A percentile compares a stretch with the other conserved stretches of the same genome.
phyloP scores from a whole-genome alignment of 257 asterid species.

The Solanum clarkiae region DNA sequence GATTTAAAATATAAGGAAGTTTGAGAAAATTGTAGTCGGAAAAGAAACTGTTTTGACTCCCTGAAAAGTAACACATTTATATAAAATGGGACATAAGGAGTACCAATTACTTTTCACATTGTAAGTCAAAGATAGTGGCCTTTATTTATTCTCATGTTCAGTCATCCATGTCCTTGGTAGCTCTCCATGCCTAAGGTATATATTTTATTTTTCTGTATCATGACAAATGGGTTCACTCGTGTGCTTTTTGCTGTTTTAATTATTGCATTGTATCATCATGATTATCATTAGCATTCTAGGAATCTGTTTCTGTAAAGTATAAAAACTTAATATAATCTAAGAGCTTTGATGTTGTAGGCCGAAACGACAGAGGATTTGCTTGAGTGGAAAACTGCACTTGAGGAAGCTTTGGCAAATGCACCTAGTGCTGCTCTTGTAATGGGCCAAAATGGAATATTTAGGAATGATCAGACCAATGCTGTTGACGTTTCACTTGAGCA shows the following conservation, averaged over 20 bases:
- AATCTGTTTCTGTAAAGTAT: neutral
- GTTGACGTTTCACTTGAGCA: constrained; percentile 57
- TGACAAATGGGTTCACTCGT: neutral
- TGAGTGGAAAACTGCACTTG: constrained; percentile 95
- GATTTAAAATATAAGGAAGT: neutral
- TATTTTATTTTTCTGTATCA: neutral
- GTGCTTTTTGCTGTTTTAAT: neutral
- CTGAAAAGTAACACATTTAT: neutral
- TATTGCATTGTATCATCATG: neutral
- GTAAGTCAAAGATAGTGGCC: neutral
- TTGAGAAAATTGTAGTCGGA: neutral
- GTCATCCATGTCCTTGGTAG: neutral
- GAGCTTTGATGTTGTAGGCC: constrained; percentile 46
- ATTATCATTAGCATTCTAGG: neutral
- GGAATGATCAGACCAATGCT: constrained; percentile 57
- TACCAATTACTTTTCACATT: neutral
- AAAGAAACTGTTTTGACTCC: neutral
- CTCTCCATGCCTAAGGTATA: neutral
- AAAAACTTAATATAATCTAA: neutral
- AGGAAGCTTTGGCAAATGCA: constrained; percentile 85
- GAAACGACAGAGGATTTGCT: constrained; percentile 85
- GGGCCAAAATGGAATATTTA: constrained; percentile 74
- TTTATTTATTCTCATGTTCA: neutral
- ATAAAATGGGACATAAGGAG: neutral
- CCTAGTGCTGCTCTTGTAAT: constrained; percentile 59